Evolutionary conservation across 2,329 filamentous ascomycete genomes (phyloP), one percentile per base, ranked within the genome.

Genomic region (Diaporthe ilicicola): DNA sequence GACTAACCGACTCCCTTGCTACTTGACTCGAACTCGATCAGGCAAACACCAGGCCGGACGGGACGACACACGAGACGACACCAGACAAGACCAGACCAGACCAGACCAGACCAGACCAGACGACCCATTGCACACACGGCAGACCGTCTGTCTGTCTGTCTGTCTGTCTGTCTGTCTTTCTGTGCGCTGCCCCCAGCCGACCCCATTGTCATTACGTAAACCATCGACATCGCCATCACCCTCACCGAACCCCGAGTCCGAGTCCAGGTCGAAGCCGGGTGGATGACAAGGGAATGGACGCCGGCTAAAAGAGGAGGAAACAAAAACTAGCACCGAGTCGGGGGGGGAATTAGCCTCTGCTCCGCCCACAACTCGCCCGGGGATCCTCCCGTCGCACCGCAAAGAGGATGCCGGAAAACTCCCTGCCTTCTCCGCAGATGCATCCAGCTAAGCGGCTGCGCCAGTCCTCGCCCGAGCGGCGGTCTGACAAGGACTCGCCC

Each of bases 401-500:
- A 17, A 17, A 66, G 37, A 76, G 72, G 75, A 87, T 86, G 86
- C 83, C 83, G 75, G 81, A 81, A 51, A 82, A 82, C 75, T 82
- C 83, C 70, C 85, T 87, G 77, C 83, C 85, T 71, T 86, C 86
- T 71, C 84, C 86, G 75, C 81, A 80, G 75, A 79, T 83, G 53
- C 84, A 88, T 75, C 87, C 88, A 53, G 81, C 83, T 76, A 91
- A 91, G 81, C 88, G 89, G 75, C 83, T 85, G 73, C 86, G 88
- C 73, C 87, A 86, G 76, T 83, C 82, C 51, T 88, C 88, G 24
- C 85, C 87, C 32, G 65, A 68, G 34, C 37, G 24, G 54, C 59
- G 59, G 10, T 64, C 59, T 48, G 84, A 84, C 72, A 83, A 80
- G 67, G 80, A 79, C 55, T 84, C 83, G 37, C 83, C 83, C 2